These are phyloP conservation scores for Populus davidiana DNA, from an alignment of 345 rosid genomes.

Conservation along the genomic window DNA sequence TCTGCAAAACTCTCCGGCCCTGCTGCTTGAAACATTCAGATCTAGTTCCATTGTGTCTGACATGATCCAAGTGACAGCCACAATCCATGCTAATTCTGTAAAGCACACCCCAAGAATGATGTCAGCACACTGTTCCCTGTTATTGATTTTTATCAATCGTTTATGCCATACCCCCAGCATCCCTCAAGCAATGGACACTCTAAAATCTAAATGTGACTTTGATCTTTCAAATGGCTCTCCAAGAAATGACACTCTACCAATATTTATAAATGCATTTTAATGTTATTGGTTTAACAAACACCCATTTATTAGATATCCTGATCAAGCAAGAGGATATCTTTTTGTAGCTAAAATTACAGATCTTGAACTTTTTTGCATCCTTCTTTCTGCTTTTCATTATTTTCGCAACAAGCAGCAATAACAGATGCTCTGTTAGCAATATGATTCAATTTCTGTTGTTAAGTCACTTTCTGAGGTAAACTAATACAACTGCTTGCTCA, in stretches of 20 bases:
- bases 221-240: neutral
- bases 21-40: neutral
- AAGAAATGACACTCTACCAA: neutral
- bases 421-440: neutral
- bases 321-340: neutral
- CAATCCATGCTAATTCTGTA: neutral
- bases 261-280: neutral
- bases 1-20: neutral
- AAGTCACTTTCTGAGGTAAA: neutral
- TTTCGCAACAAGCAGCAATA: neutral
- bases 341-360: neutral
- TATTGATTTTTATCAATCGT: neutral
- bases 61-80: neutral
- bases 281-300: neutral
- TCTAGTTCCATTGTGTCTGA: neutral
- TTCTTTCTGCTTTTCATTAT: neutral
- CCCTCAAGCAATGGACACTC: neutral
- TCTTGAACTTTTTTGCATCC: neutral
- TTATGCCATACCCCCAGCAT: neutral
- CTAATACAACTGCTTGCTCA: neutral
- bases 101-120: neutral
- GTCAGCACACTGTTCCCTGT: neutral
- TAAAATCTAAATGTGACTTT: neutral
- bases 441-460: neutral
- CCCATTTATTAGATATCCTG: neutral